Base-by-base conservation (phyloP, 78 protist genomes). In the Chrysochromulina parva region DNA sequence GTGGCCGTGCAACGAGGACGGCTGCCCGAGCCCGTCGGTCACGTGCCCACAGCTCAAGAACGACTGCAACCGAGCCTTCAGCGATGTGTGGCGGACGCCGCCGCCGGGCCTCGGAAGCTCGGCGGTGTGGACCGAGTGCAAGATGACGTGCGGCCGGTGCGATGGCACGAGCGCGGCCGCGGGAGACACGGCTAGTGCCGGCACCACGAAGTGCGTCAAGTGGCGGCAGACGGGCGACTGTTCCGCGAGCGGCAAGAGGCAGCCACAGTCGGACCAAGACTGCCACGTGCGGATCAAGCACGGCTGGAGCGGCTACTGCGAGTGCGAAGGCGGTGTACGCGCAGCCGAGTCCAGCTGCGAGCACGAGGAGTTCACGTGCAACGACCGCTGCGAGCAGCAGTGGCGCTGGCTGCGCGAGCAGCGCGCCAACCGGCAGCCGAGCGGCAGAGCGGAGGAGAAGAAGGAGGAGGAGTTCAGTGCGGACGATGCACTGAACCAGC, bases 151-250 rank as follows among this genome's bases (percentile, higher is more conserved):
- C 38, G 38, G 38, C 38, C 38, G 38, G 38, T 38, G 38, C 38
- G 38, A 38, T 38, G 38, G 38, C 38, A 38, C 38, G 38, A 38
- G 38, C 38, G 38, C 38, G 38, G 38, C 38, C 38, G 38, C 38
- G 38, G 38, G 38, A 38, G 38, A 38, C 38, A 38, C 38, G 38
- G 38, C 38, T 38, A 38, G 38, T 38, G 38, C 38, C 38, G 38
- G 38, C 38, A 38, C 38, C 38, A 38, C 38, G 38, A 38, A 38
- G 62, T 78, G 86, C 86, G 47, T 78, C 48, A 2, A 16, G 50
- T 78, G 59, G 57, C 58, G 86, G 22, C 86, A 53, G 48, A 53
- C 86, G 14, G 58, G 22, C 48, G 86, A 47, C n/a, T 78, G 86
- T 62, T n/a, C 62, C 3, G 20, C 86, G 14, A 0, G 50, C 19